phyloP scores from a whole-genome alignment of 805 yeast genomes.

The Isabelozyma gotoi region DNA sequence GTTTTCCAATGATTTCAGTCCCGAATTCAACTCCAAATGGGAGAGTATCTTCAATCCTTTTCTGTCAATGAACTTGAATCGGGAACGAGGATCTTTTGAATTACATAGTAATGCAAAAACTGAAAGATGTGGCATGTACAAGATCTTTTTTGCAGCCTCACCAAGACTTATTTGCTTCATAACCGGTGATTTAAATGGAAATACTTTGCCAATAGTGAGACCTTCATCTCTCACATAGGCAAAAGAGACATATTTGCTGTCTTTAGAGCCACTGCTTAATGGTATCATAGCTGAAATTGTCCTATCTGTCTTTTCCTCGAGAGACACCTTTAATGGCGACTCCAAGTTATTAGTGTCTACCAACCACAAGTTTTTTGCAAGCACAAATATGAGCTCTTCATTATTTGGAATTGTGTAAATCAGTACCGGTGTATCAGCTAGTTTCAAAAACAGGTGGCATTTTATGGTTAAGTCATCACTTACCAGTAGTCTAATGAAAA shows the following conservation, averaged over 20 bases:
- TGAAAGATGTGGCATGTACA: constrained; percentile 26
- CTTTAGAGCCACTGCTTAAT: constrained; percentile 5
- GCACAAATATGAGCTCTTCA: constrained; percentile 19
- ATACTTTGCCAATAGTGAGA: constrained; percentile 8
- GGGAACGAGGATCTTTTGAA: constrained; percentile 21
- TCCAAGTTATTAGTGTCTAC: constrained; percentile 24
- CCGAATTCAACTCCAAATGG: constrained; percentile 19
- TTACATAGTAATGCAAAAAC: constrained; percentile 30
- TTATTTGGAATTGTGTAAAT: constrained; percentile 14
- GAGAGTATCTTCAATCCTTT: constrained; percentile 22
- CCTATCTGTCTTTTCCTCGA: constrained; percentile 36
- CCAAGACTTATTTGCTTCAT: constrained; percentile 26
- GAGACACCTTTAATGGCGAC: constrained; percentile 29
- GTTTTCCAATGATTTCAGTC: constrained; percentile 6
- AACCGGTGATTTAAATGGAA: constrained; percentile 19
- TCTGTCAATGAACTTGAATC: constrained; percentile 32
- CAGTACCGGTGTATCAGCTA: constrained; percentile 28
- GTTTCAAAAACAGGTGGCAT: constrained; percentile 15
- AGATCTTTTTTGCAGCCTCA: constrained; percentile 32
- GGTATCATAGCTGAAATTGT: constrained; percentile 16
- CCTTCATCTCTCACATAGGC: constrained; percentile 38
- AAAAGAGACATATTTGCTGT: constrained; percentile 3
- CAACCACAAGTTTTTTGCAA: constrained; percentile 31
- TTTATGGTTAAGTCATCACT: constrained; percentile 2
- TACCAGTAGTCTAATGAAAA: constrained; percentile 15